Evolutionary conservation across 805 yeast genomes (phyloP).

Genomic region (Nakazawaea populi): DNA sequence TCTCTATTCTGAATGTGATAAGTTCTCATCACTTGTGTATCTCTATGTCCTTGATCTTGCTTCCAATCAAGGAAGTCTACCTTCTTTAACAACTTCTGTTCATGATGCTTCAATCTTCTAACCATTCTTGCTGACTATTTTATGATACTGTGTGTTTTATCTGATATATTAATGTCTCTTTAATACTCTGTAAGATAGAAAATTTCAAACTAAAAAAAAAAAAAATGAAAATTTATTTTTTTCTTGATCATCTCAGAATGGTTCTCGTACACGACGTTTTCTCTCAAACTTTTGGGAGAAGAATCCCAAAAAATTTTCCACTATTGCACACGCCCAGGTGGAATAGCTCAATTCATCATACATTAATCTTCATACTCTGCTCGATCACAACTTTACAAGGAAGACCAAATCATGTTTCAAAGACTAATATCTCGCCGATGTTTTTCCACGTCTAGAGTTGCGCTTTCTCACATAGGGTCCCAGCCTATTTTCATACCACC

Average conservation of each 20-base stretch:
- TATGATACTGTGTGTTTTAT: not conserved
- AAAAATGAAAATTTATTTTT: not conserved
- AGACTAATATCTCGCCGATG: conserved; percentile 18
- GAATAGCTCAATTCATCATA: too few relatives aligned
- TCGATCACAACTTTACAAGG: not conserved
- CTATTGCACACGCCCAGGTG: not conserved
- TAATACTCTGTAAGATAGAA: not conserved
- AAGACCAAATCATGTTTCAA: not conserved
- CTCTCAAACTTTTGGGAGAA: not conserved
- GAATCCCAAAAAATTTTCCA: not conserved
- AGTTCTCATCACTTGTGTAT: conserved; percentile 92
- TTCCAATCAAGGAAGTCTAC: conserved; percentile 98
- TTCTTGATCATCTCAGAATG: too few relatives aligned
- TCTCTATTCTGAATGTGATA: conserved; percentile 93
- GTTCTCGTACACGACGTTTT: not conserved
- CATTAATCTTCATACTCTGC: too few relatives aligned
- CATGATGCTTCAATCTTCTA: conserved; percentile 88
- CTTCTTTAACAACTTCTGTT: conserved; percentile 87
- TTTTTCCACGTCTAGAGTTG: conserved; percentile 26
- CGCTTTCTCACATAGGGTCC: conserved; percentile 70
- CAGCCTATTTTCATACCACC: conserved; percentile 65
- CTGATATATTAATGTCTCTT: not conserved
- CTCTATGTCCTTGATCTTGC: conserved; percentile 92
- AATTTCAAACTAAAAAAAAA: not conserved
- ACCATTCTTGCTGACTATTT: conserved; percentile 44